A percentile compares a stretch with the other conserved stretches of the same genome.
These are phyloP conservation scores for Phaeosphaeria sp. DNA, from an alignment of 2,329 filamentous ascomycete species.

Conservation along the genomic window DNA sequence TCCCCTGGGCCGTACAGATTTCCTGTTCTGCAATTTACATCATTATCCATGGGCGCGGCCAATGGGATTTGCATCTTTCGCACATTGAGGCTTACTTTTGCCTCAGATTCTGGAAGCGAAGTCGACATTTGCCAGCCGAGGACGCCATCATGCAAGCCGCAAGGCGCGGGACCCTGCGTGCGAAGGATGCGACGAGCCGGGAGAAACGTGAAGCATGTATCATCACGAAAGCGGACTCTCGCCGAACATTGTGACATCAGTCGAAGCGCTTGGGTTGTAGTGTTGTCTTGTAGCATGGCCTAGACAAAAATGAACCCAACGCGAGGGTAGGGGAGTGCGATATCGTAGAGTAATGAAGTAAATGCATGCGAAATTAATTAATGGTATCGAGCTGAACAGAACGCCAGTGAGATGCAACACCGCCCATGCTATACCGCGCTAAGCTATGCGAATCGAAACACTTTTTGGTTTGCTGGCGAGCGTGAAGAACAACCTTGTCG, in stretches of 20 bases:
- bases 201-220: neutral
- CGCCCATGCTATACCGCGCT: slow-evolving; percentile 21
- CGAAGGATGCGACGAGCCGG: slow-evolving; percentile 1
- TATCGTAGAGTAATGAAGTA: neutral
- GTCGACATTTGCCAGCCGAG: slow-evolving; percentile 3
- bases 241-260: slow-evolving; percentile 1
- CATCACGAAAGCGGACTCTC: neutral
- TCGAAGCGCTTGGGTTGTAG: neutral
- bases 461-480: slow-evolving; percentile 12
- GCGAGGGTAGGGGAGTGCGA: too few relatives aligned
- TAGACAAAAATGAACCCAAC: neutral
- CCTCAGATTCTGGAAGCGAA: neutral
- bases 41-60: neutral
- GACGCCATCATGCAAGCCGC: neutral
- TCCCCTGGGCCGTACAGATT: neutral
- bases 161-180: slow-evolving; percentile 1
- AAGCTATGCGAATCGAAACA: slow-evolving; percentile 23
- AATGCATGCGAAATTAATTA: slow-evolving; percentile 15
- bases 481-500: neutral
- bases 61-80: neutral
- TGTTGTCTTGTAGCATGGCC: neutral
- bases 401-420: slow-evolving; percentile 29
- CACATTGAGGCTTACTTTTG: slow-evolving; percentile 2
- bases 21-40: slow-evolving; percentile 4
- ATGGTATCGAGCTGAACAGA: slow-evolving; percentile 19